Evolutionary conservation across 108 stramenopile genomes (phyloP).

Genomic region (Nitzschia inconspicua): DNA sequence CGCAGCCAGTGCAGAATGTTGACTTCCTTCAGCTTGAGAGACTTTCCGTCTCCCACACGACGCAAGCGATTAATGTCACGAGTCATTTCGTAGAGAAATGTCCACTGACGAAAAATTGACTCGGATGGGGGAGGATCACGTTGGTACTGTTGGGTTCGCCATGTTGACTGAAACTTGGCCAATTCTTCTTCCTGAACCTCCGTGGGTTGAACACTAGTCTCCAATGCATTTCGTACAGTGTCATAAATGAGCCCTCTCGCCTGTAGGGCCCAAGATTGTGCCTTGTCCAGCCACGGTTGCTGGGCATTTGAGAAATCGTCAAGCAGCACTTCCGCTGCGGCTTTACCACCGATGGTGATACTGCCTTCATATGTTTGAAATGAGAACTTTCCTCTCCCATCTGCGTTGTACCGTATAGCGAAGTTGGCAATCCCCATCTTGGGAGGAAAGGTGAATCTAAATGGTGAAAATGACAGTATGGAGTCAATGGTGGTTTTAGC

Average conservation of each 20-base stretch:
- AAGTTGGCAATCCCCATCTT: constrained; percentile 13
- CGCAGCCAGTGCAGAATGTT: constrained; percentile 23
- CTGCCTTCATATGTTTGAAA: constrained; percentile 16
- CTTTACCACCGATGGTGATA: constrained; percentile 11
- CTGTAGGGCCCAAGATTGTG: constrained; percentile 23
- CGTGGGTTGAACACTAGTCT: constrained; percentile 1
- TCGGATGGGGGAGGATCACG: neutral
- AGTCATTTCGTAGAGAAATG: constrained; percentile 15
- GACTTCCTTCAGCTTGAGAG: constrained; percentile 26
- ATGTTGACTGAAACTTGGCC: constrained; percentile 3
- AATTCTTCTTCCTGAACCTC: neutral
- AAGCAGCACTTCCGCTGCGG: constrained; percentile 16
- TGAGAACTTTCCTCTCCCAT: constrained; percentile 24
- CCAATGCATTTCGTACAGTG: constrained; percentile 20
- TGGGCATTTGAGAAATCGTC: constrained; percentile 5
- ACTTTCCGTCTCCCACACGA: constrained; percentile 40
- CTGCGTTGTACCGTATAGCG: constrained; percentile 31
- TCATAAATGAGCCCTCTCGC: constrained; percentile 25
- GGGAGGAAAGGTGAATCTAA: neutral
- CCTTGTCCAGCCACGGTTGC: constrained; percentile 11
- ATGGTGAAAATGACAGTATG: neutral
- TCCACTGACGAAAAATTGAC: constrained; percentile 15
- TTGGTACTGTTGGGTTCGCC: constrained; percentile 4
- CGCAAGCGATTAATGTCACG: constrained; percentile 27
- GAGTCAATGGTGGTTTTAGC: neutral